Percentiles rank a stretch among this genome's conserved stretches.
These are phyloP conservation scores for Neocallimastix lanati DNA, from an alignment of 192 early-diverging fungal species.

Conservation along the genomic window DNA sequence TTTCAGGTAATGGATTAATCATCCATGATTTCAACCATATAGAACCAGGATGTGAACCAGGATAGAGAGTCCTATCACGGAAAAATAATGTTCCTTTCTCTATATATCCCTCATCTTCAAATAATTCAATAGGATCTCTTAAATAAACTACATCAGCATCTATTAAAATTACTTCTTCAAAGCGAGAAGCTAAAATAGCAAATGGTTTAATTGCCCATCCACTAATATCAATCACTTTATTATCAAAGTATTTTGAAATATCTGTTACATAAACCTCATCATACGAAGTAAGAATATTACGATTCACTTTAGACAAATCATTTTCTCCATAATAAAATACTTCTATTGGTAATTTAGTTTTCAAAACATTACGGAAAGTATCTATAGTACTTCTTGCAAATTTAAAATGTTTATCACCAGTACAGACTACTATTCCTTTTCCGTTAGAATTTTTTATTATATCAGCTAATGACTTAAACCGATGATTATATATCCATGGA, in stretches of 20 bases:
- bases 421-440: slow-evolving; percentile 25
- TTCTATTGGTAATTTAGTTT: slow-evolving; percentile 33
- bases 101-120: slow-evolving; percentile 21
- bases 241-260: slow-evolving; percentile 14
- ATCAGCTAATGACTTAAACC: neutral
- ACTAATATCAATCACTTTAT: slow-evolving; percentile 15
- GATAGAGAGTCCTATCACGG: slow-evolving; percentile 36
- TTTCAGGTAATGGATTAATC: slow-evolving; percentile 12
- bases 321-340: slow-evolving; percentile 25
- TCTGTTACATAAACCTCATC: slow-evolving; percentile 13
- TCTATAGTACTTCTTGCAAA: too few species aligned
- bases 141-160: slow-evolving; percentile 54
- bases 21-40: slow-evolving; percentile 31
- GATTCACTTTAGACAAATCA: slow-evolving; percentile 14
- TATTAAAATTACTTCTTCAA: slow-evolving; percentile 41
- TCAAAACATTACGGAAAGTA: slow-evolving; percentile 16
- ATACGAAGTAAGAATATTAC: slow-evolving; percentile 8
- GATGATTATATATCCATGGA: neutral
- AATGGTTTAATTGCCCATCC: slow-evolving; percentile 54
- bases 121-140: slow-evolving; percentile 28
- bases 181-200: too few species aligned
- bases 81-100: slow-evolving; percentile 37
- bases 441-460: neutral
- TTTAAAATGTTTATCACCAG: slow-evolving; percentile 22
- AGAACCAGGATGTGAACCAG: slow-evolving; percentile 6